These are phyloP conservation scores for Nicotiana paniculata DNA, from an alignment of 257 asterid species.

Conservation along the genomic window DNA sequence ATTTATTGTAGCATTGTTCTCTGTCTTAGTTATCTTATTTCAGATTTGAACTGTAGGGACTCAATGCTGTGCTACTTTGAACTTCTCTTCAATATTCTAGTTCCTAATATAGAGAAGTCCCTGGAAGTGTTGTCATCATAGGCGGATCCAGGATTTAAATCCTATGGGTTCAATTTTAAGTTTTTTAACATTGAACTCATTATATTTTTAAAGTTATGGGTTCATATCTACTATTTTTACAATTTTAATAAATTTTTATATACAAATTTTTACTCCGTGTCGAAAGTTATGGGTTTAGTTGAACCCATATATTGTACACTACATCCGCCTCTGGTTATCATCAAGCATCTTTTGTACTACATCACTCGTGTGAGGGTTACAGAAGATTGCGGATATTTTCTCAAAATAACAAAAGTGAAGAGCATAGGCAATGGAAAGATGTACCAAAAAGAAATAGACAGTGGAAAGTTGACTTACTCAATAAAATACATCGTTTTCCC, in stretches of 20 bases:
- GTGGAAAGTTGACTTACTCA: slow-evolving; percentile 22
- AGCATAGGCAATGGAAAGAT: slow-evolving; percentile 39
- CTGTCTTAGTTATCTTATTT: background rate
- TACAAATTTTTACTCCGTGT: too few species aligned
- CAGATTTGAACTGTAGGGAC: slow-evolving; percentile 6
- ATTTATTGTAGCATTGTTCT: background rate
- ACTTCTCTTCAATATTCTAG: slow-evolving; percentile 19
- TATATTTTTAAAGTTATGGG: too few species aligned
- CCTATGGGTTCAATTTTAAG: too few species aligned
- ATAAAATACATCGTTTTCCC: slow-evolving; percentile 27
- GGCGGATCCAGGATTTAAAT: too few species aligned
- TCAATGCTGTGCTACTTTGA: slow-evolving; percentile 38
- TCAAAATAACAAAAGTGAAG: slow-evolving; percentile 53
- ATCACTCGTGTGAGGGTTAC: slow-evolving; percentile 29
- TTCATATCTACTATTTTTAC: too few species aligned
- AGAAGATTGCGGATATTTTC: slow-evolving; percentile 47
- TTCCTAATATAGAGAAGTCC: slow-evolving; percentile 32
- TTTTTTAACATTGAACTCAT: too few species aligned
- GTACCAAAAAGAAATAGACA: slow-evolving; percentile 22
- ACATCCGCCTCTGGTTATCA: too few species aligned
- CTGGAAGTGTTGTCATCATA: slow-evolving; percentile 27
- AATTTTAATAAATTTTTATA: too few species aligned
- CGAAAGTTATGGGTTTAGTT: too few species aligned
- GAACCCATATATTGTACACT: too few species aligned
- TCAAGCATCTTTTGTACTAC: slow-evolving; percentile 28